These are phyloP conservation scores for Gaertneriomyces semiglobifer DNA, from an alignment of 192 early-diverging fungal species.

Conservation along the genomic window DNA sequence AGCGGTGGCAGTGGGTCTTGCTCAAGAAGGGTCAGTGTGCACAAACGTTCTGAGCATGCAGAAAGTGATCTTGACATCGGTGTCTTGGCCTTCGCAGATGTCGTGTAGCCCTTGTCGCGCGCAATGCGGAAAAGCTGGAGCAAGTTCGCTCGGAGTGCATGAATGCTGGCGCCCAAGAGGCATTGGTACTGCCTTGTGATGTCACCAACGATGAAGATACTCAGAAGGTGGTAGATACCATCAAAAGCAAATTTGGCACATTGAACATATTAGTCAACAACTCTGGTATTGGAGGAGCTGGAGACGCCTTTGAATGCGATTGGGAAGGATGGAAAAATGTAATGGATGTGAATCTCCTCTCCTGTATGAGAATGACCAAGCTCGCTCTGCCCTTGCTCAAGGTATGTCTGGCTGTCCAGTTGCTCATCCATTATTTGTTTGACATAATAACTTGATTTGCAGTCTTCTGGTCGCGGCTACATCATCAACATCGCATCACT, in stretches of 20 bases:
- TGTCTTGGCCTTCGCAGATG: neutral
- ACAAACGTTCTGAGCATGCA: neutral
- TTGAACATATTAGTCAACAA: conserved; percentile 15
- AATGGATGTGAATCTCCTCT: neutral
- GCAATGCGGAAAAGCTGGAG: neutral
- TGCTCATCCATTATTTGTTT: neutral
- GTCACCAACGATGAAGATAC: conserved; percentile 1
- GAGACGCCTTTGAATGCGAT: neutral
- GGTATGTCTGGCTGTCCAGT: neutral
- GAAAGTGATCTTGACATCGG: neutral
- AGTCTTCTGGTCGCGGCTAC: conserved; percentile 1
- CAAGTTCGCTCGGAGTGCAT: neutral
- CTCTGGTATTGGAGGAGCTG: conserved; percentile 1
- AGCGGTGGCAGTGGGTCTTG: conserved; percentile 13
- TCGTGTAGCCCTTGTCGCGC: neutral
- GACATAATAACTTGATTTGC: neutral
- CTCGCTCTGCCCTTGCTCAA: neutral
- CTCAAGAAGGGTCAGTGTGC: conserved; percentile 8
- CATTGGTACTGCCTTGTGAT: neutral
- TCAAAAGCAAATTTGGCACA: conserved; percentile 3
- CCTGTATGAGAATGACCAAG: conserved; percentile 6
- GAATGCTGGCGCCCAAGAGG: neutral
- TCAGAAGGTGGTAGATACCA: neutral
- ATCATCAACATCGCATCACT: conserved; percentile 17
- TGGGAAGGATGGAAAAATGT: conserved; percentile 6